Percentiles rank a stretch among this genome's conserved stretches.
Evolutionary conservation across 495 filamentous ascomycete species (phyloP).

Genomic region (Talaromyces liani): DNA sequence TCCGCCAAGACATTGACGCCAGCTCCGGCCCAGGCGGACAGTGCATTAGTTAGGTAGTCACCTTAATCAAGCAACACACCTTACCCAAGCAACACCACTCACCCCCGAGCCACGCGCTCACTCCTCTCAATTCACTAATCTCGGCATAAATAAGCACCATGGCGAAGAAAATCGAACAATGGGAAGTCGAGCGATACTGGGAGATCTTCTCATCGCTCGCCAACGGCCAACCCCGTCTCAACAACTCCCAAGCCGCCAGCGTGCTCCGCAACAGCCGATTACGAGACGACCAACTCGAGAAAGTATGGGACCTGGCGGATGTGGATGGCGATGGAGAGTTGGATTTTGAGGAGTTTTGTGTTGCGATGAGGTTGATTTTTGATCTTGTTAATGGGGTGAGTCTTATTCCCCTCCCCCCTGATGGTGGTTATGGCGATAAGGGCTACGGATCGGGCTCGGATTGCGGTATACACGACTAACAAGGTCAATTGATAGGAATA

Average conservation of each 20-base stretch:
- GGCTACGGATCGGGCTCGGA: not conserved
- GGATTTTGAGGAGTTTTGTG: slow-evolving; percentile 99
- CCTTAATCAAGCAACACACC: not conserved
- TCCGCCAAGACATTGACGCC: not conserved
- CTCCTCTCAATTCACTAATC: not conserved
- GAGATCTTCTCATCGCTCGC: slow-evolving; percentile 87
- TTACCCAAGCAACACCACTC: not conserved
- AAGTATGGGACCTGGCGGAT: slow-evolving; percentile 95
- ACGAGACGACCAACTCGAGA: slow-evolving; percentile 88
- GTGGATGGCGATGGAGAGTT: slow-evolving; percentile 94
- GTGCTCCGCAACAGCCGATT: slow-evolving; percentile 94
- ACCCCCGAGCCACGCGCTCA: not conserved
- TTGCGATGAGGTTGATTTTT: slow-evolving; percentile 96
- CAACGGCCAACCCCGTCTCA: slow-evolving; percentile 76
- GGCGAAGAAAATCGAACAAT: slow-evolving; percentile 75
- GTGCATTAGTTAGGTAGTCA: not conserved
- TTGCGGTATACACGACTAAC: not conserved
- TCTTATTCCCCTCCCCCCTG: not conserved
- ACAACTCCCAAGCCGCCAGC: slow-evolving; percentile 83
- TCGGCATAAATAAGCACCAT: not conserved
- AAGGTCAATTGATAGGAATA: slow-evolving; percentile 56
- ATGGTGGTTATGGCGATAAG: not conserved
- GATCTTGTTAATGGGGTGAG: slow-evolving; percentile 88
- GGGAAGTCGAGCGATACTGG: slow-evolving; percentile 98
- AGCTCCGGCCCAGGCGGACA: not conserved